Evolutionary conservation across 179 eudicot species (phyloP).

Genomic region (Camellia oleifera): DNA sequence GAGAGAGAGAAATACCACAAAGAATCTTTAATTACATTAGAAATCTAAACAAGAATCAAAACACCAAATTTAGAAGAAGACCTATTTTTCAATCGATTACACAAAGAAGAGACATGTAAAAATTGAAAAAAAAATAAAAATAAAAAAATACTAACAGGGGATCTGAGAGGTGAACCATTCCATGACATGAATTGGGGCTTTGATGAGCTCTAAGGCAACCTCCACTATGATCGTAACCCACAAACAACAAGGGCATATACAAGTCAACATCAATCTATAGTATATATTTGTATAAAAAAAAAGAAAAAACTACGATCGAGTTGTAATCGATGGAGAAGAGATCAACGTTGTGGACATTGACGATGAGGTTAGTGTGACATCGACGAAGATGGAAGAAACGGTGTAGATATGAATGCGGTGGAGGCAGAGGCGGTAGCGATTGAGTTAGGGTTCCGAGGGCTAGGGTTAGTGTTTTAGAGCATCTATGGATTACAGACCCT

Average conservation of each 20-base stretch:
- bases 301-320: constrained; percentile 25
- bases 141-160: constrained; percentile 44
- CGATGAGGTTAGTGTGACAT: constrained; percentile 40
- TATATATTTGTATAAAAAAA: background rate
- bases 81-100: too few species aligned
- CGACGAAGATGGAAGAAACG: constrained; percentile 38
- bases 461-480: constrained; percentile 21
- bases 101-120: too few species aligned
- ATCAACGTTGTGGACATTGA: constrained; percentile 42
- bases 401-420: constrained; percentile 37
- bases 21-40: too few species aligned
- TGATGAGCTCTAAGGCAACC: constrained; percentile 60
- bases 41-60: too few species aligned
- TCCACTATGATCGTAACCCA: constrained; percentile 84
- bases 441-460: constrained; percentile 58
- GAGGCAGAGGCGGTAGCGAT: constrained; percentile 42
- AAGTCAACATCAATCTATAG: constrained; percentile 54
- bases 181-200: constrained; percentile 81
- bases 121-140: too few species aligned
- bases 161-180: constrained; percentile 71
- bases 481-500: too few species aligned
- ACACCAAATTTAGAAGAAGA: too few species aligned
- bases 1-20: too few species aligned
- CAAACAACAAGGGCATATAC: constrained; percentile 78
- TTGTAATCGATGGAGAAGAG: constrained; percentile 43